Conservation (phyloP, 2,329 filamentous ascomycete genomes). For the Dryadomyces quercivorus region DNA sequence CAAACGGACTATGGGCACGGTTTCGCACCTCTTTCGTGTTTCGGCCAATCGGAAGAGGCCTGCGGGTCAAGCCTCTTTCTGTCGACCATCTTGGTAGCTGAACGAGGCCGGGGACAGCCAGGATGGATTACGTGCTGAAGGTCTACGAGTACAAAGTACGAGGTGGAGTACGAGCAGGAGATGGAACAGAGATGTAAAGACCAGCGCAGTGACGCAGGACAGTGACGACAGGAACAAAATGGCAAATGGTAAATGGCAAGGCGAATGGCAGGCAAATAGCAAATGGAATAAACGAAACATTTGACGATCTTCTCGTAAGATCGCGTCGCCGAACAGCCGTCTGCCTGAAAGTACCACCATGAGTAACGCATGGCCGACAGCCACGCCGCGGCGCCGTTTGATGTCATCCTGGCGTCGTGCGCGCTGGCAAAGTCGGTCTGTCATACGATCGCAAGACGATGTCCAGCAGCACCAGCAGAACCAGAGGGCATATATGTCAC, state of each 20-base stretch:
- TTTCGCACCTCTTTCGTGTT: background rate
- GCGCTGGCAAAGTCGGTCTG: background rate
- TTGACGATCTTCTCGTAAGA: no score
- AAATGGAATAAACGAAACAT: no score
- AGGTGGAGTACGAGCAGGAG: no score
- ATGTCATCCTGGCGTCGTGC: background rate
- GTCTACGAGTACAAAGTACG: no score
- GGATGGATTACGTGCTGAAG: background rate
- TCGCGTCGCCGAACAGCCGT: no score
- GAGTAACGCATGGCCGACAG: no score
- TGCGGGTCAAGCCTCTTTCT: background rate
- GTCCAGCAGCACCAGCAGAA: background rate
- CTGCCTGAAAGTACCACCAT: no score
- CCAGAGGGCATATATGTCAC: background rate
- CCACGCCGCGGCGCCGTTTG: background rate
- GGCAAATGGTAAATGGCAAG: no score
- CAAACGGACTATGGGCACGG: background rate
- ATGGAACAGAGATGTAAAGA: no score
- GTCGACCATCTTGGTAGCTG: background rate
- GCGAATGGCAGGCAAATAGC: no score
- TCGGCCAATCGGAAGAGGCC: background rate
- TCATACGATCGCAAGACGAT: background rate
- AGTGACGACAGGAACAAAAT: no score
- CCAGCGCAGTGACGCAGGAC: no score
- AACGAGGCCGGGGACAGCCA: background rate